These are phyloP conservation scores for Globisporangium nunn DNA, from an alignment of 352 stramenopile species.

Conservation along the genomic window DNA sequence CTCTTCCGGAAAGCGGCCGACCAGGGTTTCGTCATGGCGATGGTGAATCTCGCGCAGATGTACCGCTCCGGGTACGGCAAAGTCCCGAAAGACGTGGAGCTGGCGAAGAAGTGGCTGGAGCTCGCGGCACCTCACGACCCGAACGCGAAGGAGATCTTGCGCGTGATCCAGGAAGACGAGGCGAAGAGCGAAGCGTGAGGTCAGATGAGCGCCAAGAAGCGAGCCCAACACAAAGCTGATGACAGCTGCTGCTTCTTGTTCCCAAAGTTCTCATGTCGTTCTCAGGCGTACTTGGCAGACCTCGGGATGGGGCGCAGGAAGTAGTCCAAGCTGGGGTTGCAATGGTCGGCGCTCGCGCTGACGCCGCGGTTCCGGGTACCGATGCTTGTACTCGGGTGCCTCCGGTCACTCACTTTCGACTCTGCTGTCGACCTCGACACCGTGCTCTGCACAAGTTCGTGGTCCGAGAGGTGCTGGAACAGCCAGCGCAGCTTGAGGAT, in stretches of 20 bases:
- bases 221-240: not conserved
- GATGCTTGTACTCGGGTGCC: not conserved
- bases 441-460: conserved; percentile 3
- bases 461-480: conserved; percentile 17
- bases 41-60: conserved; percentile 85
- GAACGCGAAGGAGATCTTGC: conserved; percentile 74
- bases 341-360: conserved; percentile 1
- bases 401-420: not conserved
- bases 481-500: conserved; percentile 52
- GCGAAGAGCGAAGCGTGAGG: not conserved
- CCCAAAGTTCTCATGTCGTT: not conserved
- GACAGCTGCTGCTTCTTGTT: not conserved
- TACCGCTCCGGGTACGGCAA: conserved; percentile 62
- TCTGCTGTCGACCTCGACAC: not conserved
- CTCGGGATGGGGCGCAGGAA: conserved; percentile 2
- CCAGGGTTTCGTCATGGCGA: conserved; percentile 81
- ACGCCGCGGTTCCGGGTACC: not conserved
- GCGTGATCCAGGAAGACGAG: conserved; percentile 20
- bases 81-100: conserved; percentile 53
- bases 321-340: conserved; percentile 5
- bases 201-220: not conserved
- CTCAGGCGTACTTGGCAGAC: conserved; percentile 10
- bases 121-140: conserved; percentile 62
- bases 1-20: conserved; percentile 70
- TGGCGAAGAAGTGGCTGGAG: conserved; percentile 70